phyloP scores from a whole-genome alignment of 257 asterid species.

The Lycium barbarum region DNA sequence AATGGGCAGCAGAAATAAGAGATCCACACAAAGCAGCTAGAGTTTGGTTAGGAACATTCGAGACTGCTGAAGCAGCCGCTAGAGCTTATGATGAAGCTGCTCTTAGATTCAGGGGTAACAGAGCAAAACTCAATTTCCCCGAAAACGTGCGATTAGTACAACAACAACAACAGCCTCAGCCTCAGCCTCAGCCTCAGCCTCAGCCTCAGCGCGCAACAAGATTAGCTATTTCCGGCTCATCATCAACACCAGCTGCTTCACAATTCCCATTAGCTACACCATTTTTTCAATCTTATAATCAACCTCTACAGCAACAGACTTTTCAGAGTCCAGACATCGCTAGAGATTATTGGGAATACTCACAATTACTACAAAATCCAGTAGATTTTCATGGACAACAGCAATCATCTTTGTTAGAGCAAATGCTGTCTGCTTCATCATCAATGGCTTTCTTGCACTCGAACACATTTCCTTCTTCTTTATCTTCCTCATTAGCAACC shows the following conservation, averaged over 20 bases:
- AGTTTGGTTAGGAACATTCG: conserved; percentile 95
- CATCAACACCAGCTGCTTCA: conserved; percentile 24
- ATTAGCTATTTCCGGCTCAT: conserved; percentile 31
- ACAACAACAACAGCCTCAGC: conserved; percentile 33
- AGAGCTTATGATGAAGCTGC: conserved; percentile 94
- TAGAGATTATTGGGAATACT: conserved; percentile 72
- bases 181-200: not conserved
- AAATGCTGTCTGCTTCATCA: conserved; percentile 61
- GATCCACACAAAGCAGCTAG: conserved; percentile 90
- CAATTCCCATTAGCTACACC: conserved; percentile 6
- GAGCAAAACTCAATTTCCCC: conserved; percentile 92
- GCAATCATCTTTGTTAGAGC: conserved; percentile 46
- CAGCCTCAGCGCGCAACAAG: conserved; percentile 33
- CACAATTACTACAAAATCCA: conserved; percentile 61
- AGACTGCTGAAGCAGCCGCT: conserved; percentile 95
- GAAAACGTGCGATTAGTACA: conserved; percentile 60
- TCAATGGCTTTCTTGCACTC: conserved; percentile 53
- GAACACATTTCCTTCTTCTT: conserved; percentile 38
- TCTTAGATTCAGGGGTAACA: conserved; percentile 77
- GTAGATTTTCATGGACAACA: conserved; percentile 51
- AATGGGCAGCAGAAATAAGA: conserved; percentile 97
- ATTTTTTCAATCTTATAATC: conserved; percentile 38
- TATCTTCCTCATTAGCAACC: conserved; percentile 31
- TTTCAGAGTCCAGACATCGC: conserved; percentile 35
- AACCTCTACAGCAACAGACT: conserved; percentile 6